These are phyloP conservation scores for Schizosaccharomyces versatilis DNA, from an alignment of 1,139 yeast species.

Conservation along the genomic window DNA sequence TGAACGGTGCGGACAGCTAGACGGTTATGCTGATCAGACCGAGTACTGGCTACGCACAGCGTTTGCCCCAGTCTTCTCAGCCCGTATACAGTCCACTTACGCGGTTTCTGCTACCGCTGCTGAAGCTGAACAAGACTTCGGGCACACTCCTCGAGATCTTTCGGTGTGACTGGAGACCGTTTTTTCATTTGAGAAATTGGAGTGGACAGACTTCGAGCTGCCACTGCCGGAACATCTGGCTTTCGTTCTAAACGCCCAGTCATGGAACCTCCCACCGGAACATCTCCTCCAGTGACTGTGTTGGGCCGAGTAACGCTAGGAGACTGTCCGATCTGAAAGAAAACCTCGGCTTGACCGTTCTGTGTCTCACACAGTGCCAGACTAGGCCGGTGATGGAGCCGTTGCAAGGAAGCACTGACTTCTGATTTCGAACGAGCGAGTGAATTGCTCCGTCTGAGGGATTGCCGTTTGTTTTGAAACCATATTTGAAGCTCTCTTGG, in stretches of 20 bases:
- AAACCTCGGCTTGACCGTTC: neutral
- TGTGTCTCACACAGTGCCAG: neutral
- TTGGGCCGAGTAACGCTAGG: no score
- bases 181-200: neutral
- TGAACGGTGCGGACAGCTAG: no score
- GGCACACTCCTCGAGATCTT: conserved; percentile 1
- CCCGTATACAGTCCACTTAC: no score
- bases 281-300: no score
- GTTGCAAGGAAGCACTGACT: no score
- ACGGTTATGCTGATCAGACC: no score
- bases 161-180: neutral
- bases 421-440: neutral
- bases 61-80: no score
- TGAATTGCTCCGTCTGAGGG: neutral
- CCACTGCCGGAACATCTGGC: no score
- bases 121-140: neutral
- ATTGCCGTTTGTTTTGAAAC: conserved; percentile 3
- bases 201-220: no score
- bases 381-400: neutral
- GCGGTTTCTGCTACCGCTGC: neutral
- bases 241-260: no score
- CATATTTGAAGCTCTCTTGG: conserved; percentile 3
- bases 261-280: no score
- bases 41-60: no score
- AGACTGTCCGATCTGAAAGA: neutral